A percentile compares a stretch with the other conserved stretches of the same genome.
Conservation (phyloP, 2,329 filamentous ascomycete genomes). For the Aspergillus novoparasiticus region DNA sequence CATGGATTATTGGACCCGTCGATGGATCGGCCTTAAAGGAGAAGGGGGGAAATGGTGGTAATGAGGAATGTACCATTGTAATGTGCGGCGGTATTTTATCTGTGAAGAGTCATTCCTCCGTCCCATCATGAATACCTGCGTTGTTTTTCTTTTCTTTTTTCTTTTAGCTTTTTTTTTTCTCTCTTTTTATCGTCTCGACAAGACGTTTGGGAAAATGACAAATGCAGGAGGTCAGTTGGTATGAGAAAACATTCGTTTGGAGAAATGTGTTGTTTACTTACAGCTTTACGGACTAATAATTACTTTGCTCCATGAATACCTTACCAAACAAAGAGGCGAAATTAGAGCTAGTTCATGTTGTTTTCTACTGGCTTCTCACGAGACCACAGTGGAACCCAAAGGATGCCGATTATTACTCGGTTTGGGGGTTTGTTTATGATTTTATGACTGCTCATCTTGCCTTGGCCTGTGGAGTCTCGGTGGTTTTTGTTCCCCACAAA, state of each 20-base stretch:
- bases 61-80: constrained; percentile 1
- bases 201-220: no score
- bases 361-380: constrained; percentile 12
- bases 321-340: constrained; percentile 1
- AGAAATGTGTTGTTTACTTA: neutral
- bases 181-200: neutral
- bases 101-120: neutral
- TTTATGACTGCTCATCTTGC: constrained; percentile 21
- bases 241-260: neutral
- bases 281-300: neutral
- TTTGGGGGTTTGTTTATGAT: constrained; percentile 9
- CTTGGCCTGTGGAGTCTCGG: constrained; percentile 12
- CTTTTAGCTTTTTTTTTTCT: neutral
- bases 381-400: constrained; percentile 19
- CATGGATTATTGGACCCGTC: constrained; percentile 10
- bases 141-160: neutral
- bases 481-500: constrained; percentile 17
- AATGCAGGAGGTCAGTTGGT: neutral
- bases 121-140: neutral
- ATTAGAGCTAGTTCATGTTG: neutral
- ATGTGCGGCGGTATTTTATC: constrained; percentile 1
- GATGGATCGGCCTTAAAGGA: constrained; percentile 3
- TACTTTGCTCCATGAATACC: neutral
- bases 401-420: constrained; percentile 16
- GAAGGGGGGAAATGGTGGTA: constrained; percentile 8